These are phyloP conservation scores for sunflower (Helianthus annuus) DNA, from an alignment of 129 eudicot species.

Conservation along the genomic window DNA sequence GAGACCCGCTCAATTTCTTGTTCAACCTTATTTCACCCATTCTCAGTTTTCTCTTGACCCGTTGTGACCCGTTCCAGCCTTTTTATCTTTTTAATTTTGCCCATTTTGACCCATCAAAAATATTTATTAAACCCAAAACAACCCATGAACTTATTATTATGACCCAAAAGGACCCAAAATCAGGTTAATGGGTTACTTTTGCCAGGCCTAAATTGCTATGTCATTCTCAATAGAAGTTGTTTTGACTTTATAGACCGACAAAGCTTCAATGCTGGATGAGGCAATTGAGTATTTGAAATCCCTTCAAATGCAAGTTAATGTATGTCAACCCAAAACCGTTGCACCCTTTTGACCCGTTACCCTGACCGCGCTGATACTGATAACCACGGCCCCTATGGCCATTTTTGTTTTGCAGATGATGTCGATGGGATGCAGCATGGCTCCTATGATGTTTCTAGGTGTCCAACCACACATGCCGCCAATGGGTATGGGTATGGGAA, in stretches of 20 bases:
- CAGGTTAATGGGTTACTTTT: no score
- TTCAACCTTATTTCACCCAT: no score
- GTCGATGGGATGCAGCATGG: slow-evolving; percentile 87
- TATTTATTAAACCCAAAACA: no score
- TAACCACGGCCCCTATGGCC: not conserved
- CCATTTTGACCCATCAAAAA: no score
- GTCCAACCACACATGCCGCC: slow-evolving; percentile 68
- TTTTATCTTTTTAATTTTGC: no score
- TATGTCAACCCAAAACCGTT: slow-evolving; percentile 7
- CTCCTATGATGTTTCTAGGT: slow-evolving; percentile 74
- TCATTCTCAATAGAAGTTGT: not conserved
- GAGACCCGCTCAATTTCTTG: no score
- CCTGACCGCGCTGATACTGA: not conserved
- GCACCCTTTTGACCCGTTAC: not conserved
- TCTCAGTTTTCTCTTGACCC: no score
- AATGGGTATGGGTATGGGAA: slow-evolving; percentile 56
- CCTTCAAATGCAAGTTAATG: slow-evolving; percentile 86
- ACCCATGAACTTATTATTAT: no score
- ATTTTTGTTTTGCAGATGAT: slow-evolving; percentile 53
- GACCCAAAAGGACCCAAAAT: no score
- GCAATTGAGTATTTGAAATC: slow-evolving; percentile 78
- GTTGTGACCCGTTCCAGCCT: no score
- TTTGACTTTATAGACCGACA: slow-evolving; percentile 58
- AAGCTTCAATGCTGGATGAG: slow-evolving; percentile 93
- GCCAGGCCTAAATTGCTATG: no score